Evolutionary conservation across 805 yeast genomes (phyloP).

Genomic region (Pichia membranifaciens): DNA sequence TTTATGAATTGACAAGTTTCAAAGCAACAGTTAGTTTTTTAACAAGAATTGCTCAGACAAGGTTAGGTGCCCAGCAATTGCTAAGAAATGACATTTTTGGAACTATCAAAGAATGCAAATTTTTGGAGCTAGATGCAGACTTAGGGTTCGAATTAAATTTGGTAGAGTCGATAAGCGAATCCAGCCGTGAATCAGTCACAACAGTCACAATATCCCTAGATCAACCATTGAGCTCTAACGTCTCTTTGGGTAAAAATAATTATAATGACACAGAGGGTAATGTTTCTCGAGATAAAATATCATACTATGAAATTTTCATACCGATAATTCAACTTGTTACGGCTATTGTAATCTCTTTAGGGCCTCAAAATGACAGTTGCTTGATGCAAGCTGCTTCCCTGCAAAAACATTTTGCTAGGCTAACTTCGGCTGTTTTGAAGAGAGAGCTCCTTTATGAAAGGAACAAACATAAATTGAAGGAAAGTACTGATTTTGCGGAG

Average conservation of each 20-base stretch:
- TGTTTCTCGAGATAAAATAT: slow-evolving; percentile 29
- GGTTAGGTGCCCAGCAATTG: slow-evolving; percentile 70
- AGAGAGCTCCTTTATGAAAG: slow-evolving; percentile 22
- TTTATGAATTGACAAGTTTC: slow-evolving; percentile 74
- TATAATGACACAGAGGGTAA: slow-evolving; percentile 16
- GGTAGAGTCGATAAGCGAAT: slow-evolving; percentile 13
- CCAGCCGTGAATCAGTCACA: slow-evolving; percentile 24
- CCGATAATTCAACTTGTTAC: slow-evolving; percentile 70
- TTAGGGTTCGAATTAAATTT: slow-evolving; percentile 47
- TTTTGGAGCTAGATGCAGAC: slow-evolving; percentile 71
- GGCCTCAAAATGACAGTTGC: slow-evolving; percentile 63
- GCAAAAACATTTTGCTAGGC: slow-evolving; percentile 44
- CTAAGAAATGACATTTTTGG: slow-evolving; percentile 70
- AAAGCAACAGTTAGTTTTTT: slow-evolving; percentile 65
- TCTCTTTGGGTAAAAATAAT: slow-evolving; percentile 11
- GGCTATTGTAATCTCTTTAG: slow-evolving; percentile 66
- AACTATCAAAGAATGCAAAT: slow-evolving; percentile 47
- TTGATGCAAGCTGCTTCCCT: slow-evolving; percentile 47
- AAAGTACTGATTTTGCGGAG: background rate
- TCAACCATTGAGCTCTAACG: slow-evolving; percentile 34
- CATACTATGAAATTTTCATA: slow-evolving; percentile 60
- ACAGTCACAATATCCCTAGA: slow-evolving; percentile 47
- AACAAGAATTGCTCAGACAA: slow-evolving; percentile 68
- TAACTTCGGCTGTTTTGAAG: slow-evolving; percentile 47
- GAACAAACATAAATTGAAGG: slow-evolving; percentile 5